A percentile compares a stretch with the other conserved stretches of the same genome.
Conservation (phyloP, 2,329 filamentous ascomycete species). For the Colletotrichum acutatum region DNA sequence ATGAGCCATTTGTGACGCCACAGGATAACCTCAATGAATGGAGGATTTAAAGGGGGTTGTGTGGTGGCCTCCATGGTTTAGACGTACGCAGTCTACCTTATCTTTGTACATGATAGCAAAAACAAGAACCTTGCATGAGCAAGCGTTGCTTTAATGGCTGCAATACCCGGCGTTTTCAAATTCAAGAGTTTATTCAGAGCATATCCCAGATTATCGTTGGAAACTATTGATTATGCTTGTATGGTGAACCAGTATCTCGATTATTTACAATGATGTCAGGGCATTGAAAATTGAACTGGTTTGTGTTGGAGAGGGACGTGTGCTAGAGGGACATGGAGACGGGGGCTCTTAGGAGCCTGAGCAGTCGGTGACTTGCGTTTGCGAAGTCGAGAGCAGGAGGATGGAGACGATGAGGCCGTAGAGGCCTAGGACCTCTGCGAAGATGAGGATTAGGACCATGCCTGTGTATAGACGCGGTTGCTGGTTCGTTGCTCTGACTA, state of each 20-base stretch:
- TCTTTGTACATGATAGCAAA: conserved; percentile 17
- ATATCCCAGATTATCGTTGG: too few species aligned
- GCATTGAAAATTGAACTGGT: neutral
- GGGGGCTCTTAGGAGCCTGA: neutral
- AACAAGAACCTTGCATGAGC: conserved; percentile 22
- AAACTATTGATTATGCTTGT: too few species aligned
- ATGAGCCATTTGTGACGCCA: conserved; percentile 86
- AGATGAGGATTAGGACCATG: conserved; percentile 61
- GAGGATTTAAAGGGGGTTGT: conserved; percentile 65
- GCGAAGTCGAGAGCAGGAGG: conserved; percentile 55
- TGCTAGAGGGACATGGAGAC: too few species aligned
- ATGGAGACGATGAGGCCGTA: conserved; percentile 61
- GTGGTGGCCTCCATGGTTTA: neutral
- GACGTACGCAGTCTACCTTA: conserved; percentile 1
- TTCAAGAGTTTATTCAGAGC: neutral
- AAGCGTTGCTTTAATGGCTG: conserved; percentile 18
- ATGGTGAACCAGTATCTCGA: too few species aligned
- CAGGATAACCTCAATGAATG: conserved; percentile 84
- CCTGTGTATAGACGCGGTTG: conserved; percentile 58
- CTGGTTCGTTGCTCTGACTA: conserved; percentile 58
- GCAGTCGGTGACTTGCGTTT: neutral
- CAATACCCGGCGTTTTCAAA: conserved; percentile 34
- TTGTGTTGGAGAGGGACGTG: neutral
- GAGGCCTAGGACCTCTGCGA: conserved; percentile 56
- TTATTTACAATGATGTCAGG: too few species aligned